phyloP scores from a whole-genome alignment of 1,139 yeast genomes.

The Keqinozyma sinolaborantium region DNA sequence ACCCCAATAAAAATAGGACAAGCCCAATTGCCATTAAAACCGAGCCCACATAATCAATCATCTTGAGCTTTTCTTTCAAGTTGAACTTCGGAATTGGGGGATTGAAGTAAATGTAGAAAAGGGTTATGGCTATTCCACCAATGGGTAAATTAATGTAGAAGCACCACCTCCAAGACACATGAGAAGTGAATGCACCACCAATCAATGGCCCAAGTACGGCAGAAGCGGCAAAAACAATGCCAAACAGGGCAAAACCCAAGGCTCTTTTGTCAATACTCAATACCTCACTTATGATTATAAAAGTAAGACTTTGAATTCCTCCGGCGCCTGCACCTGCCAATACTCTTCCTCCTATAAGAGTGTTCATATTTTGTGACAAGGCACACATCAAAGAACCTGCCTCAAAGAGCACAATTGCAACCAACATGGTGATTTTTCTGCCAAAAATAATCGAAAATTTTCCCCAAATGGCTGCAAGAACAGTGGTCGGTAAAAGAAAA shows the following conservation, averaged over 20 bases:
- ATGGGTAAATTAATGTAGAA: conserved; percentile 54
- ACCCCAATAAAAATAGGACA: conserved; percentile 38
- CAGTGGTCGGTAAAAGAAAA: conserved; percentile 43
- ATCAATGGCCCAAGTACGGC: conserved; percentile 55
- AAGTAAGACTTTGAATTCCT: conserved; percentile 24
- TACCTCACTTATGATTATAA: conserved; percentile 26
- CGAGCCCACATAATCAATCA: conserved; percentile 52
- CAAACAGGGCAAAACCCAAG: conserved; percentile 38
- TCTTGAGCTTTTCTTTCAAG: conserved; percentile 26
- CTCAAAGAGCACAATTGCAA: conserved; percentile 31
- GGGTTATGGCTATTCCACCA: conserved; percentile 28
- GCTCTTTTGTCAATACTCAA: conserved; percentile 27
- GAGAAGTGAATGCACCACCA: conserved; percentile 48
- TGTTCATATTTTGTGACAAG: conserved; percentile 28
- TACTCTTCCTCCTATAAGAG: conserved; percentile 38
- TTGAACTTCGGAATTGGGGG: conserved; percentile 27
- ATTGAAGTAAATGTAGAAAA: conserved; percentile 24
- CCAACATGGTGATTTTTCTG: conserved; percentile 35
- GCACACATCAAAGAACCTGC: conserved; percentile 40
- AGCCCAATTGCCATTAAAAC: conserved; percentile 42
- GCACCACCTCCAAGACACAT: conserved; percentile 69
- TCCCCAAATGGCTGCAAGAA: conserved; percentile 36
- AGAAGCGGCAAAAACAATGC: conserved; percentile 37
- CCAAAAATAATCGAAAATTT: conserved; percentile 45
- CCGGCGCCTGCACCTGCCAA: conserved; percentile 33